Conservation (phyloP, 176 grass and related monocot species). For the Cocos nucifera region DNA sequence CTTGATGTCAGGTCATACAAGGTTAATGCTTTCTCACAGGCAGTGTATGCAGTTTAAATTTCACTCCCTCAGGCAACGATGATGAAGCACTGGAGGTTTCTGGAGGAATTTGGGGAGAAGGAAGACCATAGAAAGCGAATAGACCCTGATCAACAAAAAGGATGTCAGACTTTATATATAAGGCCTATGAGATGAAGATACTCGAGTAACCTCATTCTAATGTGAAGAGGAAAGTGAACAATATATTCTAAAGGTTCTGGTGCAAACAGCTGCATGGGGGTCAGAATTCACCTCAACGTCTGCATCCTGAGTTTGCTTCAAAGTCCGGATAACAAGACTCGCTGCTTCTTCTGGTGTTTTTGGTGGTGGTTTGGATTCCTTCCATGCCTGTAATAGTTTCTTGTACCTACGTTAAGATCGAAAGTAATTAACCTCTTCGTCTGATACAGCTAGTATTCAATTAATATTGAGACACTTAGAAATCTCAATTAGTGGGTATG, state of each 20-base stretch:
- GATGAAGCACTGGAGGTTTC: slow-evolving; percentile 8
- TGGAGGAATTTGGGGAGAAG: neutral
- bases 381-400: slow-evolving; percentile 6
- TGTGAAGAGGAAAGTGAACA: too few relatives aligned
- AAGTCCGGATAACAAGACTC: slow-evolving; percentile 1
- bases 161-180: too few relatives aligned
- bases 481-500: too few relatives aligned
- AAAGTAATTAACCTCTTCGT: neutral
- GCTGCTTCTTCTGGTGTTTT: slow-evolving; percentile 5
- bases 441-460: too few relatives aligned
- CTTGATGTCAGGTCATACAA: neutral
- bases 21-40: slow-evolving; percentile 18
- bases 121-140: slow-evolving; percentile 34
- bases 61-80: slow-evolving; percentile 17
- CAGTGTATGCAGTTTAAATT: slow-evolving; percentile 32
- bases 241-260: too few relatives aligned
- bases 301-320: neutral
- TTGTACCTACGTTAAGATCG: slow-evolving; percentile 8
- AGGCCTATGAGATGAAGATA: too few relatives aligned
- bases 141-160: slow-evolving; percentile 18
- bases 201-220: too few relatives aligned
- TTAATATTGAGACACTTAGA: too few relatives aligned
- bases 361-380: neutral
- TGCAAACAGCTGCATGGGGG: too few relatives aligned
- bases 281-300: slow-evolving; percentile 3